Conservation (phyloP, 148 eudicot genomes). For the Arbutus unedo region DNA sequence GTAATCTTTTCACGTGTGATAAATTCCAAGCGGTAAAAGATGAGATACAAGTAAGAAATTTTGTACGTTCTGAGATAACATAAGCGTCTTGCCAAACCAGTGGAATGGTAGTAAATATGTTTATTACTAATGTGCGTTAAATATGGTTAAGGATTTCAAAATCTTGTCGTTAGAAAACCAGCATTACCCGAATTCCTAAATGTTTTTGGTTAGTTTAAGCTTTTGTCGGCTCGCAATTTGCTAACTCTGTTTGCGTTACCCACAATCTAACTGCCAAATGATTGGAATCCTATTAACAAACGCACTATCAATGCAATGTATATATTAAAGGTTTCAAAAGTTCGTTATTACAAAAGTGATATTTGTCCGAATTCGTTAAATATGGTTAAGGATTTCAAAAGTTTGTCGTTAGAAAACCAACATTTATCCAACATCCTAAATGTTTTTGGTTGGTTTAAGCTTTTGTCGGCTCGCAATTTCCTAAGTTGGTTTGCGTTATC, state of each 20-base stretch:
- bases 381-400: too few relatives aligned
- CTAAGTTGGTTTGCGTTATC: not conserved
- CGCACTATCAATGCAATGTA: not conserved
- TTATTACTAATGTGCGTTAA: not conserved
- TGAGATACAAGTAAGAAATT: not conserved
- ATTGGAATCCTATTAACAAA: not conserved
- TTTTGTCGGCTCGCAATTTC: not conserved
- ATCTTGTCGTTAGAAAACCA: not conserved
- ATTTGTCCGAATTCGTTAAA: not conserved
- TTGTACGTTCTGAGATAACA: not conserved
- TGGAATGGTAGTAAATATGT: not conserved
- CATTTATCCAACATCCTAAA: not conserved
- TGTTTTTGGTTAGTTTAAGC: not conserved
- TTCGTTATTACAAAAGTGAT: not conserved
- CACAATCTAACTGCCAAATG: not conserved
- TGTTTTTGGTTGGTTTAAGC: not conserved
- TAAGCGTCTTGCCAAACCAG: not conserved
- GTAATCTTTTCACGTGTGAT: not conserved
- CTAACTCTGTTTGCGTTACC: not conserved
- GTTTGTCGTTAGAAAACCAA: not conserved
- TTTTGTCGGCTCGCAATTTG: constrained; percentile 1
- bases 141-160: not conserved
- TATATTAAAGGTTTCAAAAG: constrained; percentile 1
- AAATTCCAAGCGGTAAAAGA: not conserved
- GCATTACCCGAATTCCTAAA: not conserved